These are phyloP conservation scores for Leucosporidium creatinivorum DNA, from an alignment of 768 basidiomycete genomes.

Conservation along the genomic window DNA sequence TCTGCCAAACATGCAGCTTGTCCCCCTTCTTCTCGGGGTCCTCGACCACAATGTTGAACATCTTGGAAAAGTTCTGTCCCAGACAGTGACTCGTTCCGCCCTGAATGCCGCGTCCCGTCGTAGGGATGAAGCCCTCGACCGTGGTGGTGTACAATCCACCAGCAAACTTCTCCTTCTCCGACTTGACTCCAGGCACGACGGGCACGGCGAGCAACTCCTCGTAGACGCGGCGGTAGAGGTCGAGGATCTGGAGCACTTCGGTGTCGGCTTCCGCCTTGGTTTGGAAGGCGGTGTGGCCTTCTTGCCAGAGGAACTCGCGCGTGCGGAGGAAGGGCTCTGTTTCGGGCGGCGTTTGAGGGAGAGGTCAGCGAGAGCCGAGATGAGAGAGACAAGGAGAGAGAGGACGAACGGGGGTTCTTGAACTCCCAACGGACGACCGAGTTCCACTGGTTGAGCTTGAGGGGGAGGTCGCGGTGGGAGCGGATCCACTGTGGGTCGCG, in stretches of 20 bases:
- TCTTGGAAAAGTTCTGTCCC: conserved; percentile 96
- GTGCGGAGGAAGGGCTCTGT: conserved; percentile 96
- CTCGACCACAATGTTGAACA: conserved; percentile 98
- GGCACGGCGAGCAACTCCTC: conserved; percentile 96
- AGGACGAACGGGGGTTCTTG: conserved; percentile 80
- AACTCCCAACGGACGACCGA: conserved; percentile 99
- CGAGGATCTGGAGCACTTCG: conserved; percentile 89
- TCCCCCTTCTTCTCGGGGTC: conserved; percentile 59
- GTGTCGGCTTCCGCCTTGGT: conserved; percentile 80
- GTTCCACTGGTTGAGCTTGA: conserved; percentile 99
- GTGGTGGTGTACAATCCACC: conserved; percentile 98
- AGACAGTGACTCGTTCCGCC: conserved; percentile 96
- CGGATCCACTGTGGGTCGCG: conserved; percentile 66
- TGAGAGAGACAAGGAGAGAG: background rate
- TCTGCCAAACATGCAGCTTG: conserved; percentile 90
- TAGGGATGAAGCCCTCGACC: conserved; percentile 94
- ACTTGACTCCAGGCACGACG: conserved; percentile 92
- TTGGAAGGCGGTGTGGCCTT: conserved; percentile 92
- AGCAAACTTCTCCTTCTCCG: conserved; percentile 98
- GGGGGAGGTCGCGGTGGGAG: conserved; percentile 88
- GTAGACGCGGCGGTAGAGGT: conserved; percentile 89
- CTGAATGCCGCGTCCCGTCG: conserved; percentile 94
- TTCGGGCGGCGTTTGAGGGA: background rate
- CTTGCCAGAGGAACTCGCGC: conserved; percentile 99
- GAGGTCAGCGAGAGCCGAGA: background rate